Evolutionary conservation across 768 basidiomycete genomes (phyloP).

Genomic region (Hemileccinum impolitum): DNA sequence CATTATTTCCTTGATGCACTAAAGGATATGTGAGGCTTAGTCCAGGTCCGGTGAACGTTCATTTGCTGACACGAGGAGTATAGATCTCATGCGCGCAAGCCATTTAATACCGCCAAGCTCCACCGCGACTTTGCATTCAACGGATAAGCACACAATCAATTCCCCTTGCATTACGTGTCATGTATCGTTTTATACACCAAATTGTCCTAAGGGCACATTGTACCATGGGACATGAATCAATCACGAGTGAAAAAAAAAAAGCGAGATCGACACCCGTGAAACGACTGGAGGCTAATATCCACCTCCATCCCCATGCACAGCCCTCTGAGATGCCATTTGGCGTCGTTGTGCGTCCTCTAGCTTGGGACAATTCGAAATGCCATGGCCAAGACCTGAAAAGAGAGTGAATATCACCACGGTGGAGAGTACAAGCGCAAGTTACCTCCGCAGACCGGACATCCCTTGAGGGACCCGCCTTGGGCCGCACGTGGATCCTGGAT

Average conservation of each 20-base stretch:
- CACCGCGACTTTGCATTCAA: constrained; percentile 33
- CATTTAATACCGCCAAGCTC: constrained; percentile 26
- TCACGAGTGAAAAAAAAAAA: background rate
- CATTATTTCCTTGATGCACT: constrained; percentile 17
- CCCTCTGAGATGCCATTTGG: constrained; percentile 85
- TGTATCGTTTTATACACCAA: constrained; percentile 7
- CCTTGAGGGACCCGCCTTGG: constrained; percentile 74
- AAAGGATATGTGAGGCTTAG: constrained; percentile 15
- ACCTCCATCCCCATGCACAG: constrained; percentile 58
- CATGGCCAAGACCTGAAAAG: constrained; percentile 79
- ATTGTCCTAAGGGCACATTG: constrained; percentile 3
- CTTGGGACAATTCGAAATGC: constrained; percentile 94
- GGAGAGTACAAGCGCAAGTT: constrained; percentile 11
- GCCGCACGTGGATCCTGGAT: constrained; percentile 88
- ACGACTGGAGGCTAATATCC: constrained; percentile 22
- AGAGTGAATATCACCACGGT: background rate
- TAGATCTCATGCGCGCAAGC: constrained; percentile 1
- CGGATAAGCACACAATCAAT: constrained; percentile 9
- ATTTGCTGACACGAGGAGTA: background rate
- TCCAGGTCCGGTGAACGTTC: background rate
- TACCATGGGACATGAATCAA: constrained; percentile 4
- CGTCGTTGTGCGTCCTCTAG: constrained; percentile 89
- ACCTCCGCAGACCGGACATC: constrained; percentile 97
- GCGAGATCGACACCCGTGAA: background rate
- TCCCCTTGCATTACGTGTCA: constrained; percentile 6